These are phyloP conservation scores for Oryza nivara DNA, from an alignment of 176 grass and related monocot species.

Conservation along the genomic window DNA sequence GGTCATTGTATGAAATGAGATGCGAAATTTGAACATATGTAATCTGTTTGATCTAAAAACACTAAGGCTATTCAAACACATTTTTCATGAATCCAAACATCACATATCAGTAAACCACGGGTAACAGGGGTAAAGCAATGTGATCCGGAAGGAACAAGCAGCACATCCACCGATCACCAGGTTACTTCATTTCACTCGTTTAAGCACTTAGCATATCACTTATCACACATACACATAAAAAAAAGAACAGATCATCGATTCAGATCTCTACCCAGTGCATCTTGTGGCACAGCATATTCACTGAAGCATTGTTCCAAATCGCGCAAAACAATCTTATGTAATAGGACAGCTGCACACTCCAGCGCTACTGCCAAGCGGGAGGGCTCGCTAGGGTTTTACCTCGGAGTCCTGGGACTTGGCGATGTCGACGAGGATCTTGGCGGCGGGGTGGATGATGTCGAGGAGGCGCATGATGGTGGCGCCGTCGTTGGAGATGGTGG, in stretches of 20 bases:
- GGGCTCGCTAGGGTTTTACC: constrained; percentile 28
- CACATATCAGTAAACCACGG: background rate
- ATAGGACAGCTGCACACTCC: background rate
- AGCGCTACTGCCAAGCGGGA: background rate
- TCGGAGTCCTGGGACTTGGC: constrained; percentile 87
- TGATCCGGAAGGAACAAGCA: background rate
- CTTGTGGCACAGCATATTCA: background rate
- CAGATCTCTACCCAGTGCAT: background rate
- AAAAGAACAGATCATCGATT: background rate
- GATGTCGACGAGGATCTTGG: constrained; percentile 70
- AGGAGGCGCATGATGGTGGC: constrained; percentile 88
- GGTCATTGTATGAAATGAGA: background rate
- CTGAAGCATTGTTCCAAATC: background rate
- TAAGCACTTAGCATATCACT: too few species aligned
- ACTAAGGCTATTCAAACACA: background rate
- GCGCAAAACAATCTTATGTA: background rate
- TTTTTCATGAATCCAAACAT: background rate
- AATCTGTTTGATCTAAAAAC: background rate
- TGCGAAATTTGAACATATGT: background rate
- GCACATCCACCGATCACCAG: background rate
- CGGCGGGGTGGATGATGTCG: constrained; percentile 62
- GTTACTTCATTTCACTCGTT: background rate
- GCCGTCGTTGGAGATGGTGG: constrained; percentile 95
- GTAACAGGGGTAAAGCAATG: background rate
- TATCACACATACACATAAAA: background rate